Base-by-base conservation (phyloP, 768 basidiomycete genomes). In the Amanita phalloides region DNA sequence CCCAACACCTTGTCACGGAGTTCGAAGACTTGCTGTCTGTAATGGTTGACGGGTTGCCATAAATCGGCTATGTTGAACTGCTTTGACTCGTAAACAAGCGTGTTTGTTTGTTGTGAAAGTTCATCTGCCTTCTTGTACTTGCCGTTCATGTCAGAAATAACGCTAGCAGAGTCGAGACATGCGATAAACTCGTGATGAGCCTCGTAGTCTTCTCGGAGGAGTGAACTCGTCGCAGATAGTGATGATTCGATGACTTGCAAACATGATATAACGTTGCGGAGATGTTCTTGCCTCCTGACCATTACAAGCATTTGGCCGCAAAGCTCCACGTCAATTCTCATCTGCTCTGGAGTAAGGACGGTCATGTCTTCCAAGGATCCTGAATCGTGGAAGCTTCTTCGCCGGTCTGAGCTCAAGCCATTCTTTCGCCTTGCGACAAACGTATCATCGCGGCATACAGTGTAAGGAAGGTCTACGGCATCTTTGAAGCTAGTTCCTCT, bases 281-380 rank as follows among this genome's bases (percentile, higher is more conserved):
- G 68, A 62, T 90, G 86, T 53, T 72, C 69, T 61, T 83, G 81
- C 58, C 87, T 73, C 39, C 87, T 69, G 32, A 68, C 69, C 79
- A 88, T 78, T 56, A 84, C 75, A 20, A 90, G 69, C 44, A 86
- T 62, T 60, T 90, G 83, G 3, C 84, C 85, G 59, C 83, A 83
- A 13, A 90, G 71, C 58, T 84, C 86, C 35, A 89, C 88, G 58
- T 90, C 88, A 38, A 86, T 78, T 46, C 74, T 76, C 84, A 90
- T 86, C 58, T 76, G 71, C 50, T 88, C 83, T 6, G 73, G 55
- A 2, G 74, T 72, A 39, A 87, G 62, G 9, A 82, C 66, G 33
- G 68, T 68, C 53, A 74, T 61, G 45, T 68, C 68, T 36, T 65
- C 68, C 55, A 81, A 70, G n/a, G 76, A 72, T 26, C 66, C 60